Percentiles rank a stretch among this genome's conserved stretches.
Evolutionary conservation across 2,329 filamentous ascomycete genomes (phyloP).

Genomic region (Leptographium flavum): DNA sequence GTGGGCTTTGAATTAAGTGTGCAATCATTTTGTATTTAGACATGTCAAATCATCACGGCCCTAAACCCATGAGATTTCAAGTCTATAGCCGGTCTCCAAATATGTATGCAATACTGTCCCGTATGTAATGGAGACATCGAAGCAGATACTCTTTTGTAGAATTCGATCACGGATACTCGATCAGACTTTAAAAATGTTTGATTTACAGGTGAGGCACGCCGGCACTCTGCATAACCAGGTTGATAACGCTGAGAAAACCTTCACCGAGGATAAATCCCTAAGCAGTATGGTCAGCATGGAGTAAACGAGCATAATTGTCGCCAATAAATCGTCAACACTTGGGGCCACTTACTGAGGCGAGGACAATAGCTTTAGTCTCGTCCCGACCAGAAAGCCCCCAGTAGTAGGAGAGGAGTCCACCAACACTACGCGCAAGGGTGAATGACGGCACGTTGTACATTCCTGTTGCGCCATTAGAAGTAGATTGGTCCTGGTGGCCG

Average conservation of each 20-base stretch:
- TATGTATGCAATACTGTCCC: too few species aligned
- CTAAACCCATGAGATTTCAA: too few species aligned
- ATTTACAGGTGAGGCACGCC: slow-evolving; percentile 11
- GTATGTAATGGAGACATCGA: too few species aligned
- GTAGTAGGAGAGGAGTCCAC: slow-evolving; percentile 62
- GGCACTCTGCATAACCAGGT: slow-evolving; percentile 66
- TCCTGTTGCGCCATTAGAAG: slow-evolving; percentile 28
- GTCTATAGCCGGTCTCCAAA: neutral
- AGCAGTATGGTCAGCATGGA: slow-evolving; percentile 4
- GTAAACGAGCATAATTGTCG: neutral
- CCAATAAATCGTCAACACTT: neutral
- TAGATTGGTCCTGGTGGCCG: too few species aligned
- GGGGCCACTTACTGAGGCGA: slow-evolving; percentile 50
- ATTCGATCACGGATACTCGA: too few species aligned
- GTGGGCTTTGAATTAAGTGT: slow-evolving; percentile 25
- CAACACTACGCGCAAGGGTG: slow-evolving; percentile 73
- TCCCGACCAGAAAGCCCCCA: slow-evolving; percentile 46
- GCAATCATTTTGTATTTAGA: too few species aligned
- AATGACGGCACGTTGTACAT: slow-evolving; percentile 99
- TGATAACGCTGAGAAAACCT: slow-evolving; percentile 82
- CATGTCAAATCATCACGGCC: too few species aligned
- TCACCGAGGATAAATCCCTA: slow-evolving; percentile 83
- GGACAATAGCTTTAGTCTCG: slow-evolving; percentile 72
- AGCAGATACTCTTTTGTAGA: too few species aligned
- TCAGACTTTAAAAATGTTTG: too few species aligned